phyloP scores from a whole-genome alignment of 2,329 filamentous ascomycete species.

The Colletotrichum horii region DNA sequence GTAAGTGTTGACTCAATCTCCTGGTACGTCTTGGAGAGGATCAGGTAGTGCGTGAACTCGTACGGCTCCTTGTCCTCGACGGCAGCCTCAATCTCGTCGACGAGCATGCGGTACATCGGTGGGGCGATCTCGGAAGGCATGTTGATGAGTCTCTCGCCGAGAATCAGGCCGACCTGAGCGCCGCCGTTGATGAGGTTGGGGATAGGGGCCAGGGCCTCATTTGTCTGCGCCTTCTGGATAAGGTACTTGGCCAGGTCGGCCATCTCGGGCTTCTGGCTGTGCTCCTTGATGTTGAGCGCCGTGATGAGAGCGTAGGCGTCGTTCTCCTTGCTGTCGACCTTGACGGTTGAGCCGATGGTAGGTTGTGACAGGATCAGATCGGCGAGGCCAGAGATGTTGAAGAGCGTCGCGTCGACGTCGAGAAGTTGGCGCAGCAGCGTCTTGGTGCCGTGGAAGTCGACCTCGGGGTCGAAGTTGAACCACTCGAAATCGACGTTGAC shows the following conservation, averaged over 20 bases:
- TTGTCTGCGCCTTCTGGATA: slow-evolving; percentile 56
- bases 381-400: slow-evolving; percentile 85
- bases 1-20: slow-evolving; percentile 83
- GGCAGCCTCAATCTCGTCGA: slow-evolving; percentile 89
- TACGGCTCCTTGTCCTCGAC: slow-evolving; percentile 92
- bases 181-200: slow-evolving; percentile 58
- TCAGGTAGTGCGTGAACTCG: slow-evolving; percentile 89
- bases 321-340: slow-evolving; percentile 92
- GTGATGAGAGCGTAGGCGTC: slow-evolving; percentile 95
- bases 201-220: slow-evolving; percentile 59
- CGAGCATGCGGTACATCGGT: slow-evolving; percentile 92
- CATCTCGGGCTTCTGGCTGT: slow-evolving; percentile 76
- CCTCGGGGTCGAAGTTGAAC: slow-evolving; percentile 89
- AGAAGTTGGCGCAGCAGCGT: slow-evolving; percentile 88
- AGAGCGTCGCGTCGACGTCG: slow-evolving; percentile 83
- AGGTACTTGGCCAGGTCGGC: slow-evolving; percentile 77
- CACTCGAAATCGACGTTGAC: slow-evolving; percentile 98
- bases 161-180: slow-evolving; percentile 77
- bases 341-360: slow-evolving; percentile 90
- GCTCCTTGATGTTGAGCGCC: slow-evolving; percentile 80
- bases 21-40: slow-evolving; percentile 90
- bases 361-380: slow-evolving; percentile 89
- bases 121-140: slow-evolving; percentile 93
- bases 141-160: slow-evolving; percentile 96
- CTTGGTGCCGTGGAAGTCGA: slow-evolving; percentile 96